Conservation (phyloP, 371 early-diverging fungal genomes). For the Rhizomucor miehei region DNA sequence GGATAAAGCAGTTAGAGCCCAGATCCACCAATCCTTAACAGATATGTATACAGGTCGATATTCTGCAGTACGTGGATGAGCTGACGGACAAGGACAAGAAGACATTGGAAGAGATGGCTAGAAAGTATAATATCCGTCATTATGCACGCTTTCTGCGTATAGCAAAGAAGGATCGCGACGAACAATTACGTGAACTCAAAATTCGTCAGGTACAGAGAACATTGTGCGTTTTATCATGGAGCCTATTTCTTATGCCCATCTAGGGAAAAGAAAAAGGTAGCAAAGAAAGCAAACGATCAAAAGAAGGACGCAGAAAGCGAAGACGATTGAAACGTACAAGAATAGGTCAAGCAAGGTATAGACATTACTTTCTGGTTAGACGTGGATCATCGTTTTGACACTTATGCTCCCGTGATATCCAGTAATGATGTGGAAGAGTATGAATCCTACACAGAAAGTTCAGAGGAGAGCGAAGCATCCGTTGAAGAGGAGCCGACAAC, state of each 20-base stretch:
- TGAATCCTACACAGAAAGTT: constrained; percentile 28
- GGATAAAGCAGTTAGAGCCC: too few relatives aligned
- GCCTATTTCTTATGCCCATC: not conserved
- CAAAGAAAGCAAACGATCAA: constrained; percentile 7
- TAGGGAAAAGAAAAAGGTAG: not conserved
- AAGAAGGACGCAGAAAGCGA: constrained; percentile 9
- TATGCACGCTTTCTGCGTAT: constrained; percentile 40
- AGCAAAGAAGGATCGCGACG: constrained; percentile 45
- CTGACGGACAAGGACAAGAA: constrained; percentile 39
- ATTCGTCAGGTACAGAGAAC: constrained; percentile 12
- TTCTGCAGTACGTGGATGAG: constrained; percentile 47
- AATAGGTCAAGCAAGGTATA: constrained; percentile 6
- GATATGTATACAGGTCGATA: constrained; percentile 33
- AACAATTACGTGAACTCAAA: constrained; percentile 32
- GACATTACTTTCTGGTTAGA: not conserved
- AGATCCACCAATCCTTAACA: constrained; percentile 18
- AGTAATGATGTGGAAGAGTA: constrained; percentile 31
- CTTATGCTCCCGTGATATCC: not conserved
- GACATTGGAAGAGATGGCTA: constrained; percentile 41
- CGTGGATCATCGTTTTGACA: constrained; percentile 5
- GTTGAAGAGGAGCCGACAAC: constrained; percentile 13
- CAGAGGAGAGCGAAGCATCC: constrained; percentile 30
- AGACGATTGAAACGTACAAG: constrained; percentile 8
- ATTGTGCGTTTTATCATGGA: not conserved
- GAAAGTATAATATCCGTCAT: constrained; percentile 40